Base-by-base conservation (phyloP, 148 eudicot genomes). In the Chenopodium berlandieri region DNA sequence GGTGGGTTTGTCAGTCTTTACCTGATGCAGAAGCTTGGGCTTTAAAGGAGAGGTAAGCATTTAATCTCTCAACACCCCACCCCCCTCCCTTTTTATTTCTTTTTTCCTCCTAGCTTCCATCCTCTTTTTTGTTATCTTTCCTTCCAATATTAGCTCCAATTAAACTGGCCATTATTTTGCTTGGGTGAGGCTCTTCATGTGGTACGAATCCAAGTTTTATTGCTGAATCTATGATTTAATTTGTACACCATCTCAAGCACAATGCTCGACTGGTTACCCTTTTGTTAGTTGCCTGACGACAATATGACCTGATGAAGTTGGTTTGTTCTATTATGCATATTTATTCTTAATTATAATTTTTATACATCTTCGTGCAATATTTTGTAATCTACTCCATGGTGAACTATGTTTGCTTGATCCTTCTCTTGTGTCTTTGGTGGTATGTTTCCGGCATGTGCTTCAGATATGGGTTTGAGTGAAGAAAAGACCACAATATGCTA, bases 381-480 rank as follows among this genome's bases (percentile, higher is more conserved):
- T 4, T 30, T 48, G 2, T 11, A 58, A 82, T 4, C 13, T 27
- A 2, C 48, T 54, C 1, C 47, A 60, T 78, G 74, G 60, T 82
- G 23, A 31, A 72, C 13, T 11, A 16, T 69, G 62, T 83, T 83
- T 83, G 75, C 81, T 65, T 75, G 71, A 78, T 83, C 79, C 48
- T 83, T 73, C 32, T 34, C 34, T 76, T 75, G 75, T 76, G 68
- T 84, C 65, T 27, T 52, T 66, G 78, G 69, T 60, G 27, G 76
- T 58, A 16, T 65, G 73, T 81, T 65, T 81, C 34, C 73, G 68
- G 37, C 46, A 27, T 79, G 14, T 31, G 63, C 25, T 46, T 46
- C 86, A 90, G 92, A 77, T 65, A 83, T 83, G 88, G 91, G 91
- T 22, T 87, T 89, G 22, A 47, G 60, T 73, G 83, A 69, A 71